These are phyloP conservation scores for Marasmius fiardii DNA, from an alignment of 1,284 basidiomycete genomes.

Conservation along the genomic window DNA sequence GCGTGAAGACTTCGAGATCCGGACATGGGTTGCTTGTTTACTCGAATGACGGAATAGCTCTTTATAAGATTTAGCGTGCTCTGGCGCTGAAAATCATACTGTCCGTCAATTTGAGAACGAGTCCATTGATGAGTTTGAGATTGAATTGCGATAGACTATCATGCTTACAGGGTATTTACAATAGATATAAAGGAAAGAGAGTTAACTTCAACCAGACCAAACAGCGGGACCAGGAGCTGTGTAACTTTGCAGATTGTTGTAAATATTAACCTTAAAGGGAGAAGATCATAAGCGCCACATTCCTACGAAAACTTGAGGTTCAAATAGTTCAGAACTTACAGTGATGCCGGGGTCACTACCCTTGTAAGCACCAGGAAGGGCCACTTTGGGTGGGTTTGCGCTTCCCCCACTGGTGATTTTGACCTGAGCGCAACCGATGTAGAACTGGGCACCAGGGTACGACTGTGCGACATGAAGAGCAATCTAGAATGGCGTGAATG, in stretches of 20 bases:
- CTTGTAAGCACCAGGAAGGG: constrained; percentile 44
- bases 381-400: constrained; percentile 42
- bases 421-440: constrained; percentile 39
- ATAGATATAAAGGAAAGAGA: too few species aligned
- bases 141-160: too few species aligned
- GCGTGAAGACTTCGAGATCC: too few species aligned
- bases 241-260: constrained; percentile 46
- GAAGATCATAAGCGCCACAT: not conserved
- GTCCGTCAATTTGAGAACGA: too few species aligned
- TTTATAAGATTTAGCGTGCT: too few species aligned
- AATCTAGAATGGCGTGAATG: constrained; percentile 18
- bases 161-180: too few species aligned
- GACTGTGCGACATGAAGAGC: constrained; percentile 29
- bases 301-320: not conserved
- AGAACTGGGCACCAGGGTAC: constrained; percentile 35
- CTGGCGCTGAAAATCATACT: too few species aligned
- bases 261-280: constrained; percentile 38
- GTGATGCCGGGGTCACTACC: constrained; percentile 45
- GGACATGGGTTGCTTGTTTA: too few species aligned
- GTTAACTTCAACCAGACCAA: too few species aligned
- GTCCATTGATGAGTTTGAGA: too few species aligned
- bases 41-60: too few species aligned
- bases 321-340: constrained; percentile 21
- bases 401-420: constrained; percentile 40
- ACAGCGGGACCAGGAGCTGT: constrained; percentile 32